A percentile compares a stretch with the other conserved stretches of the same genome.
phyloP scores from a whole-genome alignment of 805 yeast species.

The Wickerhamiella hasegawae region DNA sequence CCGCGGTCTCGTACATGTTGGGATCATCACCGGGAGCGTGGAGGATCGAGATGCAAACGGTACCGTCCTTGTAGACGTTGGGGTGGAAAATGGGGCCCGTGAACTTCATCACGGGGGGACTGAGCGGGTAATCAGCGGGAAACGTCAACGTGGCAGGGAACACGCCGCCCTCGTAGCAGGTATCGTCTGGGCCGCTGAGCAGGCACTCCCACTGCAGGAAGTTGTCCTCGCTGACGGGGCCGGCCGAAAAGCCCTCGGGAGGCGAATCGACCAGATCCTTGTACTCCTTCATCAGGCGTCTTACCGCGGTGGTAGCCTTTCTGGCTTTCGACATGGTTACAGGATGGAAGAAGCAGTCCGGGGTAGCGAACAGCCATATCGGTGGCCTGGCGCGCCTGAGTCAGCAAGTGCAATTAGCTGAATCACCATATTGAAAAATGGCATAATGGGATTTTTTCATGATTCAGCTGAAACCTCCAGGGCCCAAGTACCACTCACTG shows the following conservation, averaged over 20 bases:
- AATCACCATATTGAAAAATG: too few species aligned
- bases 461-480: too few species aligned
- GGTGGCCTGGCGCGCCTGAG: not conserved
- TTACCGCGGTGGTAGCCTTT: constrained; percentile 49
- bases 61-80: constrained; percentile 83
- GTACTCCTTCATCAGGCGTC: constrained; percentile 73
- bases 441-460: too few species aligned
- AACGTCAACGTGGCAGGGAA: constrained; percentile 60
- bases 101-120: constrained; percentile 63
- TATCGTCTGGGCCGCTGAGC: constrained; percentile 67
- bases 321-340: not conserved
- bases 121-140: constrained; percentile 67
- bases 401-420: not conserved
- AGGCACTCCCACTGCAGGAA: constrained; percentile 73
- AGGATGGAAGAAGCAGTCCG: not conserved
- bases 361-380: not conserved
- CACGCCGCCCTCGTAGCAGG: constrained; percentile 79
- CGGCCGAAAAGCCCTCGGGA: constrained; percentile 92
- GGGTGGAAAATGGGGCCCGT: constrained; percentile 83
- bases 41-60: constrained; percentile 86
- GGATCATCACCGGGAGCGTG: constrained; percentile 98
- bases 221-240: constrained; percentile 64
- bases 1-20: constrained; percentile 83
- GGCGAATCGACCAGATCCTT: constrained; percentile 74
- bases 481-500: too few species aligned